A percentile compares a stretch with the other conserved stretches of the same genome.
Conservation (phyloP, 108 stramenopile genomes). For the Pseudonitzschia multiseries region DNA sequence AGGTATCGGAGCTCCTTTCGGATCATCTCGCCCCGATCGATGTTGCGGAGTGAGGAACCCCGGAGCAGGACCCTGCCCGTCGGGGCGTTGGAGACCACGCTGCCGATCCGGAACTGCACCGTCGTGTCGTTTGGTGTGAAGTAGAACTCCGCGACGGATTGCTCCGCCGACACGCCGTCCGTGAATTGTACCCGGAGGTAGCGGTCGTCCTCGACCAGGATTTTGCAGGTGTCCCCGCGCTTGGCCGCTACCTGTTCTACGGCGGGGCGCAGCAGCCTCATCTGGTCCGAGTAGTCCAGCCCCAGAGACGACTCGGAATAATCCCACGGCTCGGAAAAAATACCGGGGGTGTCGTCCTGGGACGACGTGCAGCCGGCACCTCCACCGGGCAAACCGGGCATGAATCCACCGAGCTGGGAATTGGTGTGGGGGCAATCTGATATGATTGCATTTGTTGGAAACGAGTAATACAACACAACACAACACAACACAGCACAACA, state of each 20-base stretch:
- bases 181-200: conserved; percentile 66
- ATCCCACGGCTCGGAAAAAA: conserved; percentile 59
- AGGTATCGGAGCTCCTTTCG: conserved; percentile 71
- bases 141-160: conserved; percentile 80
- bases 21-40: conserved; percentile 69
- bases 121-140: conserved; percentile 83
- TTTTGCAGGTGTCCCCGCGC: conserved; percentile 51
- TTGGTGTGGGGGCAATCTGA: conserved; percentile 62
- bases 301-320: conserved; percentile 53
- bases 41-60: conserved; percentile 41
- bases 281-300: conserved; percentile 52
- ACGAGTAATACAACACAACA: too few relatives aligned
- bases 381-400: conserved; percentile 7
- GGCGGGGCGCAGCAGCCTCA: conserved; percentile 52
- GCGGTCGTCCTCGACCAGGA: conserved; percentile 52
- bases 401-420: not conserved
- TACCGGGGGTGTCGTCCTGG: conserved; percentile 83
- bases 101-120: conserved; percentile 75
- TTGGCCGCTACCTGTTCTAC: conserved; percentile 39
- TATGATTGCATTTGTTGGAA: not conserved
- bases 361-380: conserved; percentile 76
- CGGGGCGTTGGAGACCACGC: conserved; percentile 2
- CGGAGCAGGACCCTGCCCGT: conserved; percentile 21
- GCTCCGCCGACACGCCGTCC: conserved; percentile 60
- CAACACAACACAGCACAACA: too few relatives aligned